Evolutionary conservation across 2,329 filamentous ascomycete species (phyloP), one percentile per base, ranked within the genome.

Genomic region (Penicillium sp.): DNA sequence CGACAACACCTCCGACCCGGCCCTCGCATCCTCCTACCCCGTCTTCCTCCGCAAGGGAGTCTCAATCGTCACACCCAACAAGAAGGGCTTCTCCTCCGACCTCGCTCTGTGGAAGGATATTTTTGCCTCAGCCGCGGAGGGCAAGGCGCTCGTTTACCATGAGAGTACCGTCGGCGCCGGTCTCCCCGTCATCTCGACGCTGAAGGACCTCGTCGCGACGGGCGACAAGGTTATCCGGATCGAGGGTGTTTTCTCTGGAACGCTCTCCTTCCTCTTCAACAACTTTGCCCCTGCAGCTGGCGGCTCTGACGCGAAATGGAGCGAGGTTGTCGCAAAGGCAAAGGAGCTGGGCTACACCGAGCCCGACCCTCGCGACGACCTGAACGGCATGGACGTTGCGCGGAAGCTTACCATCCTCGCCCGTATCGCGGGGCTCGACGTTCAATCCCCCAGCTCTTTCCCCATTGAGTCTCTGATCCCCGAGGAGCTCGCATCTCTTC

Each of bases 261-360:
- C 95, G 59, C 94, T 99, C 88, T 96, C 91, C 45, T 99, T 97
- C 84, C 85, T 99, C 46, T 98, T 99, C 88, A 98, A 98, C 84
- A 93, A 88, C 23, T 99, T 98, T 77, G 92, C 93, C 53, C 95
- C 95, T 0, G 88, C 89, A 3, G 86, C 88, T 54, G 91, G 91
- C 13, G 56, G 90, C 35, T 60, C 71, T 8, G 55, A 66, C 44
- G 92, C 91, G 56, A 88, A 90, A 73, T 99, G 96, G 90, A 95
- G 92, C 48, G 90, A 90, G 53, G 93, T 97, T 75, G 95, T 99
- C 38, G 89, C 87, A 74, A 93, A 94, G 79, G 95, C 95, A 60
- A 97, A 97, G 83, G 88, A 93, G 63, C 84, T 96, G 52, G 95
- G 95, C 23, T 99, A 96, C 82, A 96, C 92, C 0, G 92, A 96